Conservation (phyloP, 2,329 filamentous ascomycete genomes). For the Bertia moriformis region DNA sequence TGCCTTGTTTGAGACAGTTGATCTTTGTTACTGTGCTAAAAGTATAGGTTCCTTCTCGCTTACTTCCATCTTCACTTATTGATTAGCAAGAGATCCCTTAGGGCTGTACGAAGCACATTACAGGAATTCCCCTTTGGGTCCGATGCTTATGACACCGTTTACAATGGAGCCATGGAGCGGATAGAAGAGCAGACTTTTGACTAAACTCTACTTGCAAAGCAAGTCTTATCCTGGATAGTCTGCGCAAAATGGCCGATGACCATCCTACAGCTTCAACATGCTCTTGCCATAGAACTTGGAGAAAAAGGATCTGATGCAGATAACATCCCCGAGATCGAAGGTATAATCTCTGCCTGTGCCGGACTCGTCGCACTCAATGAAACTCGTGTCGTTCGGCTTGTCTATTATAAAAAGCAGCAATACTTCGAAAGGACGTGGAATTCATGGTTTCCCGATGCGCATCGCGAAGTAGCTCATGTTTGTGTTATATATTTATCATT, state of each 20-base stretch:
- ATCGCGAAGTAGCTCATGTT: neutral
- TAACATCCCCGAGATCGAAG: neutral
- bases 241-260: constrained; percentile 11
- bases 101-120: neutral
- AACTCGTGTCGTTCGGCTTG: constrained; percentile 2
- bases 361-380: constrained; percentile 2
- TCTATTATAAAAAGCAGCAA: constrained; percentile 4
- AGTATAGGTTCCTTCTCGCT: constrained; percentile 14
- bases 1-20: neutral
- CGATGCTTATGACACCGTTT: neutral
- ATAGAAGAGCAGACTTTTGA: constrained; percentile 13
- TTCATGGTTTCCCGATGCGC: neutral
- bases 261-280: constrained; percentile 13
- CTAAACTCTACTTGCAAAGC: constrained; percentile 11
- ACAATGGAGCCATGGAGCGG: constrained; percentile 9
- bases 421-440: constrained; percentile 2
- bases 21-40: neutral
- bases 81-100: constrained; percentile 7
- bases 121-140: neutral
- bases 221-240: constrained; percentile 14
- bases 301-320: constrained; percentile 4
- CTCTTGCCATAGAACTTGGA: constrained; percentile 12
- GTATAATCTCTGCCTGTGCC: constrained; percentile 2
- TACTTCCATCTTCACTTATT: constrained; percentile 12
- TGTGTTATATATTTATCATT: constrained; percentile 1